phyloP scores from a whole-genome alignment of 2,329 filamentous ascomycete genomes.

The Botrytis cinerea region DNA sequence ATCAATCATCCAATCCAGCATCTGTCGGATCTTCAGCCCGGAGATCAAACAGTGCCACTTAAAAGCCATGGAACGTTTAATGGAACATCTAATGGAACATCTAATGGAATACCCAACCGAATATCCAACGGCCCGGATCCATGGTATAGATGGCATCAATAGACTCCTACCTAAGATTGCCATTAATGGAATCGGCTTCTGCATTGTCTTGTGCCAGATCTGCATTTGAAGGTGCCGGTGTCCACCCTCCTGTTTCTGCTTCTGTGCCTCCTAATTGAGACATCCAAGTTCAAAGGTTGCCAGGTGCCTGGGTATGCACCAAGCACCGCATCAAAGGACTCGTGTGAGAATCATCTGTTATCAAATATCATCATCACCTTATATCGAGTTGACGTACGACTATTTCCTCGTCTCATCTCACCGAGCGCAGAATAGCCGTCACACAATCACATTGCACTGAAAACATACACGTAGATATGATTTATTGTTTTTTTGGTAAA shows the following conservation, averaged over 20 bases:
- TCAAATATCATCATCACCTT: not conserved
- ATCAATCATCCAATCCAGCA: not conserved
- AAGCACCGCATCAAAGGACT: not conserved
- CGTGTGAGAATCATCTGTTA: not conserved
- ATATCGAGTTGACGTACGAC: not conserved
- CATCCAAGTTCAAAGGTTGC: not conserved
- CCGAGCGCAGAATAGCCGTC: no score
- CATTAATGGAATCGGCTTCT: not conserved
- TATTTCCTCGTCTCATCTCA: not conserved
- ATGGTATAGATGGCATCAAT: not conserved
- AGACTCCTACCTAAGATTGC: not conserved
- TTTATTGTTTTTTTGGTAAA: constrained; percentile 9
- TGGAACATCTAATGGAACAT: not conserved
- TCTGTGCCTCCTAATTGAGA: not conserved
- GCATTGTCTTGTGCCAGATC: not conserved
- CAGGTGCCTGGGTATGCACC: not conserved
- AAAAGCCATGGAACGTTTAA: not conserved
- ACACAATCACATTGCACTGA: not conserved
- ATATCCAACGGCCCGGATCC: constrained; percentile 7
- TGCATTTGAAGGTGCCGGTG: no score
- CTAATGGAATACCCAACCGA: not conserved
- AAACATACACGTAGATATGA: not conserved
- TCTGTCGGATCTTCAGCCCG: not conserved
- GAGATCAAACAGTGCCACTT: not conserved
- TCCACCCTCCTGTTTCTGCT: not conserved